These are phyloP conservation scores for Kodamaea plutei DNA, from an alignment of 1,139 yeast species.

Conservation along the genomic window DNA sequence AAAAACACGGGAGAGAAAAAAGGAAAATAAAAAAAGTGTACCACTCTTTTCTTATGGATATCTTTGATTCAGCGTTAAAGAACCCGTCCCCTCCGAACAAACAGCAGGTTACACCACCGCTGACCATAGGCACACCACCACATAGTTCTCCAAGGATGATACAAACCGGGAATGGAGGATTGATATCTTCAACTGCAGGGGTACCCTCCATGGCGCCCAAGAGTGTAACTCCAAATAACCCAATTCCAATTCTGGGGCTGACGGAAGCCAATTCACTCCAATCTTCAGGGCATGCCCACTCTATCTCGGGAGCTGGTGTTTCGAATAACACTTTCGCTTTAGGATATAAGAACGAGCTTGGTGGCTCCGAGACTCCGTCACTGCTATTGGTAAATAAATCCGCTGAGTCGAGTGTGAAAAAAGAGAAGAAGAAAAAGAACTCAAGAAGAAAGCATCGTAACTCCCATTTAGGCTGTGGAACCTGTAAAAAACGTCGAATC, in stretches of 20 bases:
- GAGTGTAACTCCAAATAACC: not conserved
- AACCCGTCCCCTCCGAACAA: constrained; percentile 31
- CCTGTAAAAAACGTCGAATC: constrained; percentile 62
- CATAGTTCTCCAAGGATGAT: too few relatives aligned
- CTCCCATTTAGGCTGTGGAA: constrained; percentile 61
- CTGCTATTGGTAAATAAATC: constrained; percentile 6
- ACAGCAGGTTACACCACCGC: constrained; percentile 8
- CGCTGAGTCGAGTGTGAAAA: constrained; percentile 5
- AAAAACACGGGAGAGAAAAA: constrained; percentile 3
- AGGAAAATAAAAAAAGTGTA: constrained; percentile 1
- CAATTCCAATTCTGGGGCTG: not conserved
- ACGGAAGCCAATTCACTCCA: not conserved
- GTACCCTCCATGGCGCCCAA: too few relatives aligned
- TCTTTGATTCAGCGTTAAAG: constrained; percentile 25
- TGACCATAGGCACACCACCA: constrained; percentile 2
- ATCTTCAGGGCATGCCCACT: not conserved
- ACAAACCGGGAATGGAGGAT: too few relatives aligned
- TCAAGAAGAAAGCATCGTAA: constrained; percentile 60
- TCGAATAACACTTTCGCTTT: not conserved
- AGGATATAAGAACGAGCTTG: constrained; percentile 6
- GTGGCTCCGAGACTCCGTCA: constrained; percentile 4
- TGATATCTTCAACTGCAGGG: not conserved
- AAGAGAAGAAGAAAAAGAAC: constrained; percentile 30
- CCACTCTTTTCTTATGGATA: constrained; percentile 17
- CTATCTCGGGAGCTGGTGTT: constrained; percentile 1